Conservation (phyloP, 352 stramenopile genomes). For the Phytophthora capsici region DNA sequence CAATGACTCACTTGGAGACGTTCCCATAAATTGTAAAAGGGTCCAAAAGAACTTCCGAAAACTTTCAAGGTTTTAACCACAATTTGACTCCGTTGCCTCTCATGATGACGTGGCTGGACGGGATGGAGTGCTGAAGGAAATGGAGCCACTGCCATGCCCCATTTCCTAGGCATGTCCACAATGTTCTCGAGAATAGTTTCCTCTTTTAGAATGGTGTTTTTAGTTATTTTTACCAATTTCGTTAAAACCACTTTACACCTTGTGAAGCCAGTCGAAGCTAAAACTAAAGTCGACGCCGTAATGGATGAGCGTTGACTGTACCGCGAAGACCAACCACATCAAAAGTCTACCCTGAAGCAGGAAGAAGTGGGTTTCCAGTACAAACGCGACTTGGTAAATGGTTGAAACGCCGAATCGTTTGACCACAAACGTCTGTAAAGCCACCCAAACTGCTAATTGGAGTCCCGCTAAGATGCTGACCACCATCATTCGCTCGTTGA, state of each 20-base stretch:
- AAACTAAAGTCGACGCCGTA: conserved; percentile 36
- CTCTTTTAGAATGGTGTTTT: too few species aligned
- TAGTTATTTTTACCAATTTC: background rate
- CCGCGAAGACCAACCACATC: conserved; percentile 35
- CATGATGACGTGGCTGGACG: conserved; percentile 8
- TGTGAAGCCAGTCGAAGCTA: conserved; percentile 22
- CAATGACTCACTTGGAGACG: conserved; percentile 41
- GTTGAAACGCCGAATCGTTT: conserved; percentile 33
- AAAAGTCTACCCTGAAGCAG: conserved; percentile 51
- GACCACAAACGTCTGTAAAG: conserved; percentile 32
- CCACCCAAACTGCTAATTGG: conserved; percentile 21
- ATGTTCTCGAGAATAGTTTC: background rate
- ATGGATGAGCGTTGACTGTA: conserved; percentile 34
- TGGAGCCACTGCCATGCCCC: conserved; percentile 21
- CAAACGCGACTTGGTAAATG: conserved; percentile 60
- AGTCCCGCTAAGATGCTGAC: conserved; percentile 24
- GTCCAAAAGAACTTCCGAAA: conserved; percentile 19
- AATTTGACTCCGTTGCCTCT: conserved; percentile 27
- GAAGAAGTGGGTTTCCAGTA: conserved; percentile 44
- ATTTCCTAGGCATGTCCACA: conserved; percentile 27
- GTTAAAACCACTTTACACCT: too few species aligned
- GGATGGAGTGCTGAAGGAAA: background rate
- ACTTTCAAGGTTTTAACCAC: conserved; percentile 23
- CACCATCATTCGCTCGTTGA: conserved; percentile 29
- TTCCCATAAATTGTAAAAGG: conserved; percentile 38